Conservation (phyloP, 257 asterid genomes). For the Lavandula angustifolia region DNA sequence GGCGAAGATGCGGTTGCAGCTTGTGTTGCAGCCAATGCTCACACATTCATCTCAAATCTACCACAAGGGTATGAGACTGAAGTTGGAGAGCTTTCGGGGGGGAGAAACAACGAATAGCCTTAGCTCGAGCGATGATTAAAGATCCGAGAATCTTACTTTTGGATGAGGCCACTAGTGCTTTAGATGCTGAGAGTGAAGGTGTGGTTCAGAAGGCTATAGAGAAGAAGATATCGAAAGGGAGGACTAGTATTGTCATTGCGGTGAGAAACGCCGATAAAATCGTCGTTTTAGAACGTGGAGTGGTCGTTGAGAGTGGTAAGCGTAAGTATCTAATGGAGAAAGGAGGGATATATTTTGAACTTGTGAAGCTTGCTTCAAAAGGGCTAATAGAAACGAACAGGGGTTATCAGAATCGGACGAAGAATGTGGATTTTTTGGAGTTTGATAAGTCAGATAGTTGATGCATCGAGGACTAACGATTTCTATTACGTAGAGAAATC, state of each 20-base stretch:
- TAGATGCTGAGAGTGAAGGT: slow-evolving; percentile 68
- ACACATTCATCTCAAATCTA: slow-evolving; percentile 58
- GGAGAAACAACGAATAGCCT: slow-evolving; percentile 79
- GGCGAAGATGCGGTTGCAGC: slow-evolving; percentile 71
- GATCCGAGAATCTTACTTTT: slow-evolving; percentile 69
- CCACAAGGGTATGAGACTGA: slow-evolving; percentile 77
- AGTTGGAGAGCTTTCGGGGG: slow-evolving; percentile 94
- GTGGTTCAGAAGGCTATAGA: slow-evolving; percentile 78
- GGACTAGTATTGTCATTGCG: slow-evolving; percentile 71
- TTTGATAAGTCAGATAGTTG: slow-evolving; percentile 31
- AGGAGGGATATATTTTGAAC: slow-evolving; percentile 58
- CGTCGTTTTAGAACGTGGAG: slow-evolving; percentile 64
- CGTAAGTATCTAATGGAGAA: slow-evolving; percentile 66
- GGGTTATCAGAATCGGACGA: slow-evolving; percentile 23
- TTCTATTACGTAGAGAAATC: slow-evolving; percentile 43
- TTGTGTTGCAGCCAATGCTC: slow-evolving; percentile 72
- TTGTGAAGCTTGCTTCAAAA: slow-evolving; percentile 70
- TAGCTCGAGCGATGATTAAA: slow-evolving; percentile 84
- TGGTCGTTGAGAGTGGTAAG: slow-evolving; percentile 69
- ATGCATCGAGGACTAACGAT: slow-evolving; percentile 30
- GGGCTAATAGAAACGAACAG: slow-evolving; percentile 46
- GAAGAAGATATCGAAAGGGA: slow-evolving; percentile 58
- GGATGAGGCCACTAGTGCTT: slow-evolving; percentile 91
- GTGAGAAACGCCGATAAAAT: slow-evolving; percentile 67
- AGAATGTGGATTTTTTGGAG: slow-evolving; percentile 31